These are phyloP conservation scores for Phytophthora pistaciae DNA, from an alignment of 352 stramenopile genomes.

Conservation along the genomic window DNA sequence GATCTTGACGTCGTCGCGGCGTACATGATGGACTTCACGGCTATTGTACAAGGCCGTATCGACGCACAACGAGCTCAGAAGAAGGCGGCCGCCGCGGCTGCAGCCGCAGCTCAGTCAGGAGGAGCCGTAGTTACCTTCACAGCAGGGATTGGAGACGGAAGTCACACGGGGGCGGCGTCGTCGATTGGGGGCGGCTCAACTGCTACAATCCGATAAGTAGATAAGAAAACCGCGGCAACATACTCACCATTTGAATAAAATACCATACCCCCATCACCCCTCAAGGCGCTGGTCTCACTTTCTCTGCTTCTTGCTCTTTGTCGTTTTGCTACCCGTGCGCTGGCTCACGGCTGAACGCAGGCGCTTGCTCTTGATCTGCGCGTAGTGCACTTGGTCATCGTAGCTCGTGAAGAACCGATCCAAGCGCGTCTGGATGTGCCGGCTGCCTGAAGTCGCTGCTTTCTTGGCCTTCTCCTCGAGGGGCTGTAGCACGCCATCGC, in stretches of 20 bases:
- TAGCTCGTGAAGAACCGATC: constrained; percentile 97
- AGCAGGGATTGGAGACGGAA: constrained; percentile 20
- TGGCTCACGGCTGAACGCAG: constrained; percentile 83
- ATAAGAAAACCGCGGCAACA: constrained; percentile 6
- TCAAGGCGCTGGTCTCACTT: constrained; percentile 18
- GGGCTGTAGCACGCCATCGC: constrained; percentile 90
- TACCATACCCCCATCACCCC: not conserved
- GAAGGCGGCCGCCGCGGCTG: constrained; percentile 52
- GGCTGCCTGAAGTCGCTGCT: constrained; percentile 33
- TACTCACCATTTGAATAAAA: constrained; percentile 21
- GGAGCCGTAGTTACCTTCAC: constrained; percentile 20
- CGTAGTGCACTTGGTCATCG: constrained; percentile 96
- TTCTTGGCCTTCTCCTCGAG: constrained; percentile 75
- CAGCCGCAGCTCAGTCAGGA: constrained; percentile 22
- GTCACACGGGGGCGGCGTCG: constrained; percentile 18
- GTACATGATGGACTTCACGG: constrained; percentile 95
- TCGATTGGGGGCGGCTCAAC: constrained; percentile 29
- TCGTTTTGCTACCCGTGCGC: constrained; percentile 24
- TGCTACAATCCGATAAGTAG: constrained; percentile 31
- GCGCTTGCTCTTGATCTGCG: constrained; percentile 91
- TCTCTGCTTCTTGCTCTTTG: constrained; percentile 25
- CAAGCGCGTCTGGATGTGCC: constrained; percentile 89
- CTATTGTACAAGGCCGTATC: constrained; percentile 77
- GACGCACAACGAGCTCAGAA: constrained; percentile 80
- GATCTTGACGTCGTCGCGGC: constrained; percentile 93